Base-by-base conservation (phyloP, 75 land plant species). In the Pinus tabuliformis region DNA sequence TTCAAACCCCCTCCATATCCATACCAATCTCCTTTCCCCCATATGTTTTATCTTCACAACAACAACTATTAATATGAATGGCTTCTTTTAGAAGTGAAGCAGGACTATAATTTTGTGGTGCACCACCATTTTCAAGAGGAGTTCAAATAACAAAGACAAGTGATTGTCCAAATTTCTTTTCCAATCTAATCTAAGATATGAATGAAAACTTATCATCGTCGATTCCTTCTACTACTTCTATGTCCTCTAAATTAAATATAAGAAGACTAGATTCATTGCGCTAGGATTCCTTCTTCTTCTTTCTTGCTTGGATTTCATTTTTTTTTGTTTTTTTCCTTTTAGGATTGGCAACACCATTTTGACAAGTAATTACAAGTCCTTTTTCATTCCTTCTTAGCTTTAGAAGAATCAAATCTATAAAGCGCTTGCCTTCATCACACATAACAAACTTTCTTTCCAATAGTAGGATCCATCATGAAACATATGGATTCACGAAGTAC, bases 21-120 rank as follows among this genome's bases (percentile, higher is more conserved):
- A 86, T 92, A 92, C 95, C 95, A 92, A 24, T 39, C 87, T 91
- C 92, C 76, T 90, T 91, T 66, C 94, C 94, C 94, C 94, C 87
- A 22, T 91, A 92, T 62, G 90, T 91, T 76, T 87, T 91, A 76
- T 90, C 93, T 78, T 91, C 94, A 73, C 87, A 91, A 22, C 93
- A 90, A 76, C 94, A 91, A 61, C 93, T 90, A 62, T 90, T 91
- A 12, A 91, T 92, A 72, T 91, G 94, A 80, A 91, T 91, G n/a
- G 94, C 92, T 80, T 91, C 94, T 72, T 91, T 91, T 9, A 91
- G 74, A 28, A 90, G 86, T 12, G 92, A 90, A 24, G 92, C 92
- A 36, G 88, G 85, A 73, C 78, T 82, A 33, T 86, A 88, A 81
- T 81, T 71, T 75, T 87, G 80, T 56, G 80, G 82, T 16, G 85